These are phyloP conservation scores for Phyllosticta ampelicida DNA, from an alignment of 2,329 filamentous ascomycete genomes.

Conservation along the genomic window DNA sequence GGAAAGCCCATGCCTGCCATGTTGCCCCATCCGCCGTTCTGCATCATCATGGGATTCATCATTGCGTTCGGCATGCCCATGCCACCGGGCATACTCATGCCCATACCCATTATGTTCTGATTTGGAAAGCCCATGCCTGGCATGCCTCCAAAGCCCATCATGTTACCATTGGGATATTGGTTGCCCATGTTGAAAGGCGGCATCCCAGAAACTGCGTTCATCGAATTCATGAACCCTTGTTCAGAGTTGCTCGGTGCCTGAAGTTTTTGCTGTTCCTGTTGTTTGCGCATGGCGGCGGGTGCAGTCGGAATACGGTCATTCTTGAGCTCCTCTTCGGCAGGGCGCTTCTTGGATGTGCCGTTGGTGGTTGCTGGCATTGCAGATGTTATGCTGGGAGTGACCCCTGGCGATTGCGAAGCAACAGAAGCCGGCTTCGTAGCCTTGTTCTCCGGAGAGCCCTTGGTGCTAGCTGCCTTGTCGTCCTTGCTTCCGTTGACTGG, in stretches of 20 bases:
- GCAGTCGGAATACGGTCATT: slow-evolving; percentile 33
- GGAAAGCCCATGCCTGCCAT: slow-evolving; percentile 25
- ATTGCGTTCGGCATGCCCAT: slow-evolving; percentile 34
- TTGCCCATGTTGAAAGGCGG: slow-evolving; percentile 8
- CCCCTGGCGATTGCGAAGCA: background rate
- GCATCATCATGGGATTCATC: slow-evolving; percentile 29
- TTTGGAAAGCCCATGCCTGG: slow-evolving; percentile 34
- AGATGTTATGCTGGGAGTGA: slow-evolving; percentile 10
- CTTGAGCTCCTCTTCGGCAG: slow-evolving; percentile 58
- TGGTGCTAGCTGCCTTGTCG: background rate
- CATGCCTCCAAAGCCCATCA: slow-evolving; percentile 21
- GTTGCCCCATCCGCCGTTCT: slow-evolving; percentile 15
- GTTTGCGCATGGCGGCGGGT: slow-evolving; percentile 34
- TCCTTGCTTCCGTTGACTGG: slow-evolving; percentile 13
- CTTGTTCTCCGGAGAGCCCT: slow-evolving; percentile 3
- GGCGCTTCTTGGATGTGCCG: slow-evolving; percentile 60
- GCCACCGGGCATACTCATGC: slow-evolving; percentile 33
- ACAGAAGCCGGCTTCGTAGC: slow-evolving; percentile 6
- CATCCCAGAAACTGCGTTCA: slow-evolving; percentile 32
- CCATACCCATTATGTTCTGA: slow-evolving; percentile 38
- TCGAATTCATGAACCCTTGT: slow-evolving; percentile 34
- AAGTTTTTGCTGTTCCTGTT: slow-evolving; percentile 20
- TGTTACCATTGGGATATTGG: slow-evolving; percentile 8
- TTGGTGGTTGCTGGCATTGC: slow-evolving; percentile 10
- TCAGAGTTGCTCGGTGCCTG: slow-evolving; percentile 21